Evolutionary conservation across 495 filamentous ascomycete genomes (phyloP), one percentile per base, ranked within the genome.

Genomic region (Alectoria sarmentosa): DNA sequence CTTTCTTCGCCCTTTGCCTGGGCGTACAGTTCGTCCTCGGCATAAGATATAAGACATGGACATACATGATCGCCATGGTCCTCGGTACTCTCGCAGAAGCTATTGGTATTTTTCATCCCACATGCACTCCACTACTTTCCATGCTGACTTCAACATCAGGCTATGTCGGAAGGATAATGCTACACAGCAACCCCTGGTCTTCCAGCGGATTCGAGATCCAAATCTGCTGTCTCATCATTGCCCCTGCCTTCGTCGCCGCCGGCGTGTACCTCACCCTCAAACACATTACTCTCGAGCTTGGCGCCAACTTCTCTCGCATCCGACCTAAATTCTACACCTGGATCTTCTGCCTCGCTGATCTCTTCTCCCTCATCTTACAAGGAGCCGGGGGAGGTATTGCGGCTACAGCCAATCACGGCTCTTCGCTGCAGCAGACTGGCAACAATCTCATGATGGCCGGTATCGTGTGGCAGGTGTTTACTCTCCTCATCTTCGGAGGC

Each of bases 391-490:
- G 86, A 61, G 82, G 79, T 36, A 78, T 88, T 58, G 86, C 86
- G 10, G 55, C 52, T 59, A 61, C 64, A 17, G 54, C 65, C n/a
- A 75, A 73, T 19, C 67, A 75, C 58, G 44, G 61, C 39, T 73
- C 77, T 57, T 65, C 77, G 66, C 58, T 71, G 26, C 62, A 66
- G 14, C 36, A 68, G 3, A 70, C 76, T 26, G 85, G 85, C 23
- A 86, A 89, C 73, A 71, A 87, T 67, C 82, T 87, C 62, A 89
- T 89, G 69, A 85, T 91, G 58, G 81, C 86, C 14, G 88, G 88
- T 70, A 88, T 91, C 66, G 77, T 82, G 10, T 82, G 86, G 73
- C 88, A 91, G 78, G 87, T 87, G 39, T 78, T 76, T 9, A 88
- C 87, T 4, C 77, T 90, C 73, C 66, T 75, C 39, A 74, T 81